Percentiles rank a stretch among this genome's conserved stretches.
Evolutionary conservation across 345 rosid species (phyloP).

Genomic region (Ceriops tagal): DNA sequence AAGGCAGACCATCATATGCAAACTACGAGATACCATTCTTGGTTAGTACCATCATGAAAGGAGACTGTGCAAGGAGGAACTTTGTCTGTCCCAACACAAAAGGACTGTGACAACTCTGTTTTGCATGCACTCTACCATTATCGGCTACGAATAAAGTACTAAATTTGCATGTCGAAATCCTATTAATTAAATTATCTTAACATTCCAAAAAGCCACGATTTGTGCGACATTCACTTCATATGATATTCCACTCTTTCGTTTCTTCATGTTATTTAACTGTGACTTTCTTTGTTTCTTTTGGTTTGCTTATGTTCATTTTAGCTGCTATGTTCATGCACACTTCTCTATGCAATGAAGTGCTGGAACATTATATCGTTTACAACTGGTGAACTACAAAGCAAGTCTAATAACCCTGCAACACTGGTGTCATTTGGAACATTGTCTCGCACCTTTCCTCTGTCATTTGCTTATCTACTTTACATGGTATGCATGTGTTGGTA

Average conservation of each 20-base stretch:
- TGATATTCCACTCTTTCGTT: neutral
- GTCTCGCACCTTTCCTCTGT: constrained; percentile 23
- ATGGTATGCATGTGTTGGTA: constrained; percentile 13
- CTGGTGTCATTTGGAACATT: constrained; percentile 18
- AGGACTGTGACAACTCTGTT: too few species aligned
- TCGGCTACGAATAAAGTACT: too few species aligned
- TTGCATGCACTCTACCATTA: too few species aligned
- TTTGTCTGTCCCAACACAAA: too few species aligned
- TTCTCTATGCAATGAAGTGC: constrained; percentile 21
- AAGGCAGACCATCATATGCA: too few species aligned
- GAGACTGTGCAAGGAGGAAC: too few species aligned
- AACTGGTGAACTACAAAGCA: constrained; percentile 9
- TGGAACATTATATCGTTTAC: constrained; percentile 25
- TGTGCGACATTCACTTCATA: neutral
- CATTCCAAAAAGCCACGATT: neutral
- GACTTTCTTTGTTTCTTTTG: neutral
- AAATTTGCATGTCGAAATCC: too few species aligned
- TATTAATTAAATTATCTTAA: neutral
- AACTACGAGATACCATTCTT: too few species aligned
- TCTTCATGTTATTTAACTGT: neutral
- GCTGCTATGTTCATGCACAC: constrained; percentile 22
- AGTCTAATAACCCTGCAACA: constrained; percentile 9
- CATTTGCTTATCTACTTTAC: constrained; percentile 23
- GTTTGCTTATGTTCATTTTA: constrained; percentile 3
- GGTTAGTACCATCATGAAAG: too few species aligned